These are phyloP conservation scores for Isoetes taiwanensis DNA, from an alignment of 75 land plant species.

Conservation along the genomic window DNA sequence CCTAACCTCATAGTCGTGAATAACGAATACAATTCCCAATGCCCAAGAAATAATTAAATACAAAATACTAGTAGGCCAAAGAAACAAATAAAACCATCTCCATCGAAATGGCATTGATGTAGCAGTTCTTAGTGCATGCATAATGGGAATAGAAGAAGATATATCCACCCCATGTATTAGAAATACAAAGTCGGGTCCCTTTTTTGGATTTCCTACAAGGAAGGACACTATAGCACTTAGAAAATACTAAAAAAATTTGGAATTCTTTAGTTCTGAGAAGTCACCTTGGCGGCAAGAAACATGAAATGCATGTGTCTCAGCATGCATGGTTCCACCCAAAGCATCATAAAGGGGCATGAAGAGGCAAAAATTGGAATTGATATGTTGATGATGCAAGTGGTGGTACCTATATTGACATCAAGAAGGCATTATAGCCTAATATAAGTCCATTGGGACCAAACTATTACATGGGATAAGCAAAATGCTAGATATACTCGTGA, in stretches of 20 bases:
- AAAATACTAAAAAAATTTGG: too few relatives aligned
- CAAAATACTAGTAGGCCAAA: conserved; percentile 29
- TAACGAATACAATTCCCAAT: conserved; percentile 42
- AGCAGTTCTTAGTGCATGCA: conserved; percentile 31
- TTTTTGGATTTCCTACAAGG: conserved; percentile 33
- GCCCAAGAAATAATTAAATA: conserved; percentile 39
- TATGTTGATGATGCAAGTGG: conserved; percentile 21
- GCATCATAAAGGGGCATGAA: conserved; percentile 40
- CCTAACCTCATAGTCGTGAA: conserved; percentile 27
- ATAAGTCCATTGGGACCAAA: too few relatives aligned
- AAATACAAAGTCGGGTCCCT: conserved; percentile 74
- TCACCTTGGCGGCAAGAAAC: too few relatives aligned
- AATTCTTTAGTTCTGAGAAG: too few relatives aligned
- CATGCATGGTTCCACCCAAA: conserved; percentile 28
- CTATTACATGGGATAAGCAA: background rate
- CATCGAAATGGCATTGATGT: conserved; percentile 27
- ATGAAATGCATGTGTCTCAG: conserved; percentile 44
- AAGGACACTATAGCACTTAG: too few relatives aligned
- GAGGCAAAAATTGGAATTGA: conserved; percentile 31
- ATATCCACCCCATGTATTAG: conserved; percentile 69
- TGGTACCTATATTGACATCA: conserved; percentile 25
- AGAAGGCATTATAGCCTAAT: too few relatives aligned
- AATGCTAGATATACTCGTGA: background rate
- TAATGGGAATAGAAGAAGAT: conserved; percentile 35
- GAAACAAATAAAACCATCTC: conserved; percentile 21